phyloP scores from a whole-genome alignment of 441 rosid species.

The Bocquillonia castaneifolia region DNA sequence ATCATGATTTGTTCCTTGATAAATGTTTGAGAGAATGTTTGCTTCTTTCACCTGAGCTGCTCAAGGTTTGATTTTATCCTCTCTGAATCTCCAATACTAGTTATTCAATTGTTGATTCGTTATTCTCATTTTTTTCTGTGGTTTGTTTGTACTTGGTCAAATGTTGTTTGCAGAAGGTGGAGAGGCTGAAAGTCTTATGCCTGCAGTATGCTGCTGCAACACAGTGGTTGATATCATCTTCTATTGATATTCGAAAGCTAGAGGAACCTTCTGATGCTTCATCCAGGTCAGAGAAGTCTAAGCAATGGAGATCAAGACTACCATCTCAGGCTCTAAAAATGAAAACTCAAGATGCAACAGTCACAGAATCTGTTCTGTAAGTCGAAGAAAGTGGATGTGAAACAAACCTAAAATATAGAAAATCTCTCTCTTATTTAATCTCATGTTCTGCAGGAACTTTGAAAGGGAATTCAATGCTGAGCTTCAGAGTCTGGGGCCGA shows the following conservation, averaged over 20 bases:
- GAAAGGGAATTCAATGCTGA: slow-evolving; percentile 81
- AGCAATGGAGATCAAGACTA: slow-evolving; percentile 37
- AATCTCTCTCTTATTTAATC: background rate
- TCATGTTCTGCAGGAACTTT: slow-evolving; percentile 54
- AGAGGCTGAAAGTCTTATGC: slow-evolving; percentile 75
- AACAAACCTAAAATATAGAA: background rate
- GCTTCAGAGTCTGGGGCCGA: slow-evolving; percentile 81
- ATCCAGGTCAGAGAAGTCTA: slow-evolving; percentile 28
- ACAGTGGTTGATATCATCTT: slow-evolving; percentile 89
- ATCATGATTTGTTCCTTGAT: slow-evolving; percentile 86
- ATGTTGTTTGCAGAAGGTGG: slow-evolving; percentile 64
- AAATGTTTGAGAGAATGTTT: slow-evolving; percentile 93
- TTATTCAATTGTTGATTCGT: background rate
- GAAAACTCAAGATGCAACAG: slow-evolving; percentile 46
- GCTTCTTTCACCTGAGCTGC: slow-evolving; percentile 86
- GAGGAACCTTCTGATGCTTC: slow-evolving; percentile 35
- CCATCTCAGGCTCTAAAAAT: slow-evolving; percentile 41
- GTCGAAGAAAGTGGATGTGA: slow-evolving; percentile 27
- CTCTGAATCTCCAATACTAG: background rate
- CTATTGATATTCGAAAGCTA: slow-evolving; percentile 47
- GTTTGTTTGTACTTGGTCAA: background rate
- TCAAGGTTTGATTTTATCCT: slow-evolving; percentile 58
- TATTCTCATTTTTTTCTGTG: background rate
- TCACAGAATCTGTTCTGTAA: slow-evolving; percentile 79
- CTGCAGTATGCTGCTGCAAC: slow-evolving; percentile 90